Conservation (phyloP, 1,284 basidiomycete species). For the Trichosporon coremiiforme region DNA sequence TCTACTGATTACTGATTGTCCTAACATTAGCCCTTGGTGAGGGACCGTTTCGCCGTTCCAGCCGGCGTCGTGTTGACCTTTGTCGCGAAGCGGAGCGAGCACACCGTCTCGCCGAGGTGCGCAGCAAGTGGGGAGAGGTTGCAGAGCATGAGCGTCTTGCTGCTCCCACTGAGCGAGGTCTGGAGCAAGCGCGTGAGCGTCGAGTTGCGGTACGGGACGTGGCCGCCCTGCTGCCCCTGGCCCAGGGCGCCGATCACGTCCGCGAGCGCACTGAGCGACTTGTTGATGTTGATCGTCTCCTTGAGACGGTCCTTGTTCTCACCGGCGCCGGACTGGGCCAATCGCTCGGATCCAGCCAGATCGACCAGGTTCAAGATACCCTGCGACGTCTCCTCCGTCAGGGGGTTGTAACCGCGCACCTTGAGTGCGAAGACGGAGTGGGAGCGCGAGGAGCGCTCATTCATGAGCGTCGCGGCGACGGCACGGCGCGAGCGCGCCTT, state of each 20-base stretch:
- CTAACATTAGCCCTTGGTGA: conserved; percentile 7
- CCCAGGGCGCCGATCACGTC: conserved; percentile 94
- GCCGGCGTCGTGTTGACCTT: conserved; percentile 92
- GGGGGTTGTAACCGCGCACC: conserved; percentile 66
- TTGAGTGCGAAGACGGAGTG: conserved; percentile 71
- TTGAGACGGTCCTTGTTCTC: conserved; percentile 79
- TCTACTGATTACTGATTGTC: neutral
- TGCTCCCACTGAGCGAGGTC: conserved; percentile 82
- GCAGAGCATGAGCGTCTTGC: conserved; percentile 72
- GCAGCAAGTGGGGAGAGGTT: conserved; percentile 85
- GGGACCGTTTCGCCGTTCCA: conserved; percentile 65
- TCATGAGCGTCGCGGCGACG: conserved; percentile 94
- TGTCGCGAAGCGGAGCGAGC: conserved; percentile 87
- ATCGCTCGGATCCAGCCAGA: conserved; percentile 87
- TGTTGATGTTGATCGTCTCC: conserved; percentile 95
- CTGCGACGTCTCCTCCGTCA: conserved; percentile 74
- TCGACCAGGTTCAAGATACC: conserved; percentile 66
- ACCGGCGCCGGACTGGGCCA: conserved; percentile 69
- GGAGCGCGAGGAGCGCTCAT: conserved; percentile 93
- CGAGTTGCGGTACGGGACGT: conserved; percentile 92
- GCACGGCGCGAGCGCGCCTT: conserved; percentile 81
- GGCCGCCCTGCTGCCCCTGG: conserved; percentile 69
- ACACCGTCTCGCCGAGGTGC: conserved; percentile 83
- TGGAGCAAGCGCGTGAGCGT: conserved; percentile 88
- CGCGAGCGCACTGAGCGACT: conserved; percentile 86